Evolutionary conservation across 352 stramenopile genomes (phyloP), one percentile per base, ranked within the genome.

Genomic region (Elongisporangium prolatum): DNA sequence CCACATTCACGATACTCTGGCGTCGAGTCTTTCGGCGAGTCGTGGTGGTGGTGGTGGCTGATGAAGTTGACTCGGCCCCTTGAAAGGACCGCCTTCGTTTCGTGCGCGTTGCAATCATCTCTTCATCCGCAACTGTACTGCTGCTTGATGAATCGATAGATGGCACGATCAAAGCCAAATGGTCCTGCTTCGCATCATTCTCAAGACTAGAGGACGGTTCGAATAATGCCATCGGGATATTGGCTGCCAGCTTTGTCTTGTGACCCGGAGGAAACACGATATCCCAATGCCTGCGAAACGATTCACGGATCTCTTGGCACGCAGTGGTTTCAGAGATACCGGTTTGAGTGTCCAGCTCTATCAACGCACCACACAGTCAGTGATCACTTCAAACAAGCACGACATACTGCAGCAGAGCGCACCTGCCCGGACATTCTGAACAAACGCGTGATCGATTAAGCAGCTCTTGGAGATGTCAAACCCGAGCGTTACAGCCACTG

Each of bases 401-500:
- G 24, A 7, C 14, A 4, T 17, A 44, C 34, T 1, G 8, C 14
- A 17, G 11, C 34, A 11, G 10, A 17, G 34, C 34, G 34, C 34
- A 16, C 34, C 34, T 44, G 34, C 17, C 10, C 34, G 34, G 10
- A 44, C 34, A 44, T 9, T 13, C 34, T 44, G 34, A 13, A 44
- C 4, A 37, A 81, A 77, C 20, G 59, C 21, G 4, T 69, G 56
- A 24, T 72, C 73, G 52, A 83, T 63, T 47, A 85, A 68, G 28
- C 57, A 75, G 52, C 73, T 85, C 54, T 61, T 59, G 22, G 61
- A 63, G 28, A 81, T 57, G 50, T 85, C 73, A 11, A 83, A 40
- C 17, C 73, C 72, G 10, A 85, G 21, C 24, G 70, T 57, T 13
- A 34, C 21, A 50, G 59, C 6, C 72, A 61, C 51, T 54, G 18